Evolutionary conservation across 2,329 filamentous ascomycete genomes (phyloP).

Genomic region (Fusarium sp.): DNA sequence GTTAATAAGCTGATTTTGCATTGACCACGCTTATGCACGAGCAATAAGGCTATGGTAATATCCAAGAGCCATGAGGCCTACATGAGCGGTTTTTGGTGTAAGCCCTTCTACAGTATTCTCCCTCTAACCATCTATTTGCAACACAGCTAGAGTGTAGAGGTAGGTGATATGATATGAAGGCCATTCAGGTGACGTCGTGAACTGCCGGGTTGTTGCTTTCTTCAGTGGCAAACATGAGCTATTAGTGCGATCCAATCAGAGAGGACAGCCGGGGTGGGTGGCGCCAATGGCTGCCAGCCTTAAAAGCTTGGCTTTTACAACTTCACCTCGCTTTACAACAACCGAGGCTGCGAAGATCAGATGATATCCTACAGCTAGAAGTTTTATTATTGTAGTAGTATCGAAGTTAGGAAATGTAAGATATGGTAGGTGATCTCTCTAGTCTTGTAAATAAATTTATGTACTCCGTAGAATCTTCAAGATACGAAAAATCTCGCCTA

Average conservation of each 20-base stretch:
- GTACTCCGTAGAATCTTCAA: constrained; percentile 12
- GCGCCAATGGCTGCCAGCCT: constrained; percentile 19
- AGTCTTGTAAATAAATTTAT: too few species aligned
- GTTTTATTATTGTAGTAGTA: too few species aligned
- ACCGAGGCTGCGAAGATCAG: neutral
- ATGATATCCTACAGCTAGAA: neutral
- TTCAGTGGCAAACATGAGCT: constrained; percentile 21
- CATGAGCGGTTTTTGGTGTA: neutral
- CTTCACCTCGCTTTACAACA: neutral
- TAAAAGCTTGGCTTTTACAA: neutral
- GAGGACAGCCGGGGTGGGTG: neutral
- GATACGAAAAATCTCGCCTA: constrained; percentile 1
- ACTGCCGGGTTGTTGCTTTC: constrained; percentile 11
- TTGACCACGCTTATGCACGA: too few species aligned
- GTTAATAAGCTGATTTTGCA: too few species aligned
- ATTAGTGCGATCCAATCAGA: constrained; percentile 28
- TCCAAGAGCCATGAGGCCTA: too few species aligned
- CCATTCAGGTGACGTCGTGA: neutral
- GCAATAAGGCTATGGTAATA: too few species aligned
- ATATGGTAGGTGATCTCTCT: too few species aligned
- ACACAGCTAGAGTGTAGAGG: neutral
- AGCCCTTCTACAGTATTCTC: neutral
- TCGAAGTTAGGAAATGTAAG: too few species aligned
- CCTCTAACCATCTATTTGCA: too few species aligned
- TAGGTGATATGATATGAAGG: neutral